phyloP scores from a whole-genome alignment of 805 yeast species.

The Kuraishia hungarica region DNA sequence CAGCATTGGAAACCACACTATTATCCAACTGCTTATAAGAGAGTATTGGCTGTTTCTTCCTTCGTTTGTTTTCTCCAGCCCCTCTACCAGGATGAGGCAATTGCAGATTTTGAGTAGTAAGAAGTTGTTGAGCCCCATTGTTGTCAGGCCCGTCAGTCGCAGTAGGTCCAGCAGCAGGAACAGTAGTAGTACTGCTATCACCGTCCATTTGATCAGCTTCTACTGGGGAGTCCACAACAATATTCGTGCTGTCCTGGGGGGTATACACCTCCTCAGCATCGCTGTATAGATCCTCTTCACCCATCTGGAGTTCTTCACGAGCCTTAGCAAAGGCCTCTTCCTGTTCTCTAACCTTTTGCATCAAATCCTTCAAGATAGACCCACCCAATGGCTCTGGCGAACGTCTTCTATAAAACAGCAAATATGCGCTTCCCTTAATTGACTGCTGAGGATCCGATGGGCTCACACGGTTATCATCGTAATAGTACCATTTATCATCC shows the following conservation, averaged over 20 bases:
- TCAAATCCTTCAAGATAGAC: slow-evolving; percentile 27
- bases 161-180: too few species aligned
- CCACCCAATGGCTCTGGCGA: slow-evolving; percentile 37
- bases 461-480: slow-evolving; percentile 74
- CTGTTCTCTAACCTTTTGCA: slow-evolving; percentile 16
- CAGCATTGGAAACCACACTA: too few species aligned
- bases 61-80: slow-evolving; percentile 9
- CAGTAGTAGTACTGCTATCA: too few species aligned
- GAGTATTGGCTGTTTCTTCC: slow-evolving; percentile 14
- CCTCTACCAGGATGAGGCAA: slow-evolving; percentile 7
- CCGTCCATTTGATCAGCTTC: not conserved
- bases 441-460: slow-evolving; percentile 50
- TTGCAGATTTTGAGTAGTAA: too few species aligned
- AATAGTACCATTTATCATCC: slow-evolving; percentile 81
- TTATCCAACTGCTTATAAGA: slow-evolving; percentile 6
- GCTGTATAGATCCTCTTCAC: slow-evolving; percentile 17
- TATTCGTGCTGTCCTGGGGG: too few species aligned
- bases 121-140: too few species aligned
- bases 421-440: slow-evolving; percentile 74
- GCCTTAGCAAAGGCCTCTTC: not conserved
- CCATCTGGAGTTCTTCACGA: slow-evolving; percentile 18
- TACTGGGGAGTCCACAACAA: not conserved
- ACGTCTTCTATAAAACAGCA: slow-evolving; percentile 71
- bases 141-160: too few species aligned
- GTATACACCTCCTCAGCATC: slow-evolving; percentile 5